These are phyloP conservation scores for Pythium utonaiense DNA, from an alignment of 352 stramenopile genomes.

Conservation along the genomic window DNA sequence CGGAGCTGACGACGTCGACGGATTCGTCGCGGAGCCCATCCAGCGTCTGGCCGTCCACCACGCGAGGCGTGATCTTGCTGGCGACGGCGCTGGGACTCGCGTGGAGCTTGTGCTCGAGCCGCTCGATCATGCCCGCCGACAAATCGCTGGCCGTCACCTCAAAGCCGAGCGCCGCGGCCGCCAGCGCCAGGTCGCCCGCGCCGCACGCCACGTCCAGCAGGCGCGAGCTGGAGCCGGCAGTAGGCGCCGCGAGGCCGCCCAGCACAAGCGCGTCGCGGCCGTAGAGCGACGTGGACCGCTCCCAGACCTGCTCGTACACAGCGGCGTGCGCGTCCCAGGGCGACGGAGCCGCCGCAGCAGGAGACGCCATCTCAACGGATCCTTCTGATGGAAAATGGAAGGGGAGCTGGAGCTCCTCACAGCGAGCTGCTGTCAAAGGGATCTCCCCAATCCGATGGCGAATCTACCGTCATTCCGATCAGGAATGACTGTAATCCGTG, in stretches of 20 bases:
- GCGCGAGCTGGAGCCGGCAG: not conserved
- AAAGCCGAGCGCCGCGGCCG: constrained; percentile 7
- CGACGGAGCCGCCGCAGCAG: not conserved
- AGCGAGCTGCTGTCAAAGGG: not conserved
- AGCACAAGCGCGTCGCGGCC: constrained; percentile 16
- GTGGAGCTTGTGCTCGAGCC: constrained; percentile 6
- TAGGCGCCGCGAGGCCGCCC: not conserved
- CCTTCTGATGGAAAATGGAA: no score
- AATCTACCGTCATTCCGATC: not conserved
- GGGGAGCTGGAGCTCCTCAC: not conserved
- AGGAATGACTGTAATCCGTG: not conserved
- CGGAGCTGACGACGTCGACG: constrained; percentile 21
- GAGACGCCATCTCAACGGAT: not conserved
- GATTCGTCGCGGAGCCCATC: constrained; percentile 6
- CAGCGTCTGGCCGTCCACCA: constrained; percentile 21
- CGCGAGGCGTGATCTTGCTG: not conserved
- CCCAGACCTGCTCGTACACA: constrained; percentile 21
- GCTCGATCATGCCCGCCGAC: constrained; percentile 13
- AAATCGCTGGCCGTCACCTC: constrained; percentile 13
- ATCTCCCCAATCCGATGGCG: no score
- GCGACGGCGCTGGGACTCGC: no score
- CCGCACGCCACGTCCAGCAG: constrained; percentile 21
- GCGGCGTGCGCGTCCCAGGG: constrained; percentile 13
- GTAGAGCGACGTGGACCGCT: constrained; percentile 14
- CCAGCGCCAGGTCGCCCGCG: constrained; percentile 7